Evolutionary conservation across 2,329 filamentous ascomycete genomes (phyloP).

Genomic region (Penicillium thymicola): DNA sequence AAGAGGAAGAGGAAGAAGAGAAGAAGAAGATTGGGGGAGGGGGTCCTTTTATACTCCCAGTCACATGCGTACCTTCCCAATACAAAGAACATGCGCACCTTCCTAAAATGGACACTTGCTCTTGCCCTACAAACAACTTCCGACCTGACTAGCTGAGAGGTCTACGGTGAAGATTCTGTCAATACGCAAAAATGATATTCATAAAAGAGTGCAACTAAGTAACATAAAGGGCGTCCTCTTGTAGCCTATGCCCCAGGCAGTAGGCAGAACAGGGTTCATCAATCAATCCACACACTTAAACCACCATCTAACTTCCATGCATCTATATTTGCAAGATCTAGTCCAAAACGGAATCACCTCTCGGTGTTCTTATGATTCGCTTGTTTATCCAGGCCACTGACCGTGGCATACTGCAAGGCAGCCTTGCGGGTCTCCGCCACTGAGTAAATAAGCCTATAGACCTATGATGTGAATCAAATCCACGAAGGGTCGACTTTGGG

Average conservation of each 20-base stretch:
- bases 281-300: neutral
- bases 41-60: neutral
- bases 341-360: neutral
- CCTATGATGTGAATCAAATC: neutral
- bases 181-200: neutral
- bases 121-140: neutral
- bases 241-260: slow-evolving; percentile 3
- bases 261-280: neutral
- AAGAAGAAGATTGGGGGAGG: neutral
- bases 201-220: neutral
- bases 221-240: neutral
- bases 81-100: neutral
- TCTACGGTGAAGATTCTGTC: too few species aligned
- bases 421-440: neutral
- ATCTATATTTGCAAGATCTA: neutral
- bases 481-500: neutral
- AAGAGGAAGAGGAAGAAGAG: neutral
- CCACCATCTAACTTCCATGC: slow-evolving; percentile 1
- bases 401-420: neutral
- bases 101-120: neutral
- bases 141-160: neutral
- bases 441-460: neutral
- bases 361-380: neutral
- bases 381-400: neutral
- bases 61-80: neutral